A percentile compares a stretch with the other conserved stretches of the same genome.
These are phyloP conservation scores for Lactarius deliciosus DNA, from an alignment of 768 basidiomycete genomes.

Conservation along the genomic window DNA sequence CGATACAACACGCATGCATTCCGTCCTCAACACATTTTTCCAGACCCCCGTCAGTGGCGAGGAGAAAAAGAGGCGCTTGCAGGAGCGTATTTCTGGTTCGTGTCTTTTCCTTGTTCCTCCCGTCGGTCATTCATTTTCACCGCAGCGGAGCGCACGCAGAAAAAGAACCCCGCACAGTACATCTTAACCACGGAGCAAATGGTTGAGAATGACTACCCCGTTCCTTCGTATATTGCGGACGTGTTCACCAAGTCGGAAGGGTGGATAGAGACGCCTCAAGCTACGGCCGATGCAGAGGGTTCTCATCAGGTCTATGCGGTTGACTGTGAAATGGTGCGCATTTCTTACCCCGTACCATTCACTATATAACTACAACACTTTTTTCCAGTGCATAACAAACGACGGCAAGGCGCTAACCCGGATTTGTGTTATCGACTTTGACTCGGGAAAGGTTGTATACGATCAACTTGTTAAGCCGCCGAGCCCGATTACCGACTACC, in stretches of 20 bases:
- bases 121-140: neutral
- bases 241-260: conserved; percentile 61
- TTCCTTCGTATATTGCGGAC: conserved; percentile 83
- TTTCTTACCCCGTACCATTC: neutral
- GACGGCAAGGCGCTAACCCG: conserved; percentile 89
- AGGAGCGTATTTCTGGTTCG: conserved; percentile 44
- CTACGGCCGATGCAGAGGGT: conserved; percentile 35
- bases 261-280: conserved; percentile 81
- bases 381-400: conserved; percentile 77
- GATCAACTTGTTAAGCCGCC: conserved; percentile 89
- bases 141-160: conserved; percentile 58
- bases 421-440: conserved; percentile 79
- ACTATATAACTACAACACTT: neutral
- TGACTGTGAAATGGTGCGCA: conserved; percentile 94
- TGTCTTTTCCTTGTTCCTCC: conserved; percentile 8
- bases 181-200: conserved; percentile 79
- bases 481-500: conserved; percentile 84
- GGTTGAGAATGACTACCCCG: conserved; percentile 91
- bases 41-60: conserved; percentile 74
- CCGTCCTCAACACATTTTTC: conserved; percentile 80
- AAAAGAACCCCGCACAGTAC: conserved; percentile 68
- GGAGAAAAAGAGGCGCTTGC: conserved; percentile 69
- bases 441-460: conserved; percentile 70
- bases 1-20: conserved; percentile 81
- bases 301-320: conserved; percentile 67